Evolutionary conservation across 164 flowering plant genomes (phyloP).

Genomic region (Malania oleifera): DNA sequence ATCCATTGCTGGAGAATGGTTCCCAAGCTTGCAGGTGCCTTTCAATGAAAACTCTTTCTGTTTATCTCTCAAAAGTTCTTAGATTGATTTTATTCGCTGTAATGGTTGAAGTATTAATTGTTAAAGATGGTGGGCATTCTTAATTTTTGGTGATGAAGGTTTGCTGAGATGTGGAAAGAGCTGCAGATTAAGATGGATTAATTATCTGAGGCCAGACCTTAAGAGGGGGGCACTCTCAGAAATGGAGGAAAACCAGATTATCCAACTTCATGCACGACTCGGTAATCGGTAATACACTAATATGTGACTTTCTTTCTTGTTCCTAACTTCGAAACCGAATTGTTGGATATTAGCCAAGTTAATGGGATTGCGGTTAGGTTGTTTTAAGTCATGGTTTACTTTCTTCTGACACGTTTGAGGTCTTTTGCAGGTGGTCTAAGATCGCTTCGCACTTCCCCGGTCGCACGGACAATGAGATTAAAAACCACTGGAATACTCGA

Average conservation of each 20-base stretch:
- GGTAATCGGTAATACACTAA: slow-evolving; percentile 61
- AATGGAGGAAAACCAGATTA: slow-evolving; percentile 58
- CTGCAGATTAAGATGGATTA: slow-evolving; percentile 31
- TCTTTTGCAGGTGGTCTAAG: slow-evolving; percentile 66
- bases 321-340: not conserved
- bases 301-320: not conserved
- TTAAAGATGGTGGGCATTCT: not conserved
- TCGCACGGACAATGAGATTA: slow-evolving; percentile 74
- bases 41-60: not conserved
- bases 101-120: slow-evolving; percentile 8
- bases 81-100: not conserved
- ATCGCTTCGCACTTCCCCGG: slow-evolving; percentile 73
- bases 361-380: too few species aligned
- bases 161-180: slow-evolving; percentile 80
- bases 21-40: slow-evolving; percentile 75
- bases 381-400: too few species aligned
- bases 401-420: too few species aligned
- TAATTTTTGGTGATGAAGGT: slow-evolving; percentile 30
- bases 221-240: slow-evolving; percentile 67
- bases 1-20: slow-evolving; percentile 75
- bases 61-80: not conserved
- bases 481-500: slow-evolving; percentile 75
- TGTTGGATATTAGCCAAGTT: not conserved
- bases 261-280: slow-evolving; percentile 58
- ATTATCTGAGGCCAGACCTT: slow-evolving; percentile 72